Percentiles rank a stretch among this genome's conserved stretches.
Evolutionary conservation across 2,329 filamentous ascomycete genomes (phyloP).

Genomic region (Calonectria hongkongensis): DNA sequence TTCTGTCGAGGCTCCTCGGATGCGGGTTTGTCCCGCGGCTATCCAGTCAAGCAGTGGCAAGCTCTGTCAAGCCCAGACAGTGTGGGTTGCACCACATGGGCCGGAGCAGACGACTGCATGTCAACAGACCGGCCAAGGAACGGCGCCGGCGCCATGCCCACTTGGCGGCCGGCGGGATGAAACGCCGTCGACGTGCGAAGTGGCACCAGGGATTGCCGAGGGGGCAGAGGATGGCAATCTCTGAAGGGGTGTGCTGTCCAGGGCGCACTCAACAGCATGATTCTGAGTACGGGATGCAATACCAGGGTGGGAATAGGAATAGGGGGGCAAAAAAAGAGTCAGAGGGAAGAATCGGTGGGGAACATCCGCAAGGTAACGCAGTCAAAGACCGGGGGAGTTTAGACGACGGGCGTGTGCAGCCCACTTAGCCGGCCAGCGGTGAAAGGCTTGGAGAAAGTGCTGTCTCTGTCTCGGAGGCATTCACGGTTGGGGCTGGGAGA

Average conservation of each 20-base stretch:
- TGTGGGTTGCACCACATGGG: slow-evolving; percentile 19
- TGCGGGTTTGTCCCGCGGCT: slow-evolving; percentile 9
- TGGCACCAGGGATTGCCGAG: slow-evolving; percentile 46
- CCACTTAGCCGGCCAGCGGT: slow-evolving; percentile 29
- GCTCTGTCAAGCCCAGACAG: slow-evolving; percentile 17
- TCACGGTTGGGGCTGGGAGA: slow-evolving; percentile 17
- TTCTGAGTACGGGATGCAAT: slow-evolving; percentile 24
- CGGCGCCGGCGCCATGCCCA: slow-evolving; percentile 47
- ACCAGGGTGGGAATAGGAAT: slow-evolving; percentile 1
- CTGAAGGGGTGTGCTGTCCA: slow-evolving; percentile 32
- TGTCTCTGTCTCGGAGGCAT: slow-evolving; percentile 21
- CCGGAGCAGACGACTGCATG: slow-evolving; percentile 32
- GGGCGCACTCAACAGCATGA: slow-evolving; percentile 10
- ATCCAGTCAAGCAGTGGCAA: slow-evolving; percentile 19
- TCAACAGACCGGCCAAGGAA: slow-evolving; percentile 33
- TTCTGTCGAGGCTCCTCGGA: not conserved
- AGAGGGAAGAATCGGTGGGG: slow-evolving; percentile 21
- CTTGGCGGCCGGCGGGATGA: slow-evolving; percentile 46
- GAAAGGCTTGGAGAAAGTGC: slow-evolving; percentile 17
- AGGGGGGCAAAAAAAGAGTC: slow-evolving; percentile 9
- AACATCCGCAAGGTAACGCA: slow-evolving; percentile 8
- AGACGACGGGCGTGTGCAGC: slow-evolving; percentile 16
- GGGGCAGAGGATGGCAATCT: slow-evolving; percentile 39
- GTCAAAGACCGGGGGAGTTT: slow-evolving; percentile 18
- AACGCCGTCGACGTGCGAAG: slow-evolving; percentile 46